Evolutionary conservation across 371 early-diverging fungal species (phyloP).

Genomic region (Mortierella sp.): DNA sequence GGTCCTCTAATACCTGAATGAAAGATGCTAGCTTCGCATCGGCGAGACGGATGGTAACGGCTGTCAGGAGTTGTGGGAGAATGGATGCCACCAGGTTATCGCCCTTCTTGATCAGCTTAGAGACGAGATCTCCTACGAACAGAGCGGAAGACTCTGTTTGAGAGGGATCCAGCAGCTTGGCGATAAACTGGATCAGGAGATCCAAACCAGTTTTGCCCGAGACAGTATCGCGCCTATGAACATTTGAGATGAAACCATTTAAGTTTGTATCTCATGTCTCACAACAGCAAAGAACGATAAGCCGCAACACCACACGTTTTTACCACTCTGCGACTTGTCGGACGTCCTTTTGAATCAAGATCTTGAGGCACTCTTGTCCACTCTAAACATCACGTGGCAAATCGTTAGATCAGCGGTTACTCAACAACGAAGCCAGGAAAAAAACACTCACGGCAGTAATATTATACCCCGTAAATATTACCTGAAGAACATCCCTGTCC

Average conservation of each 20-base stretch:
- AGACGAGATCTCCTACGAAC: slow-evolving; percentile 91
- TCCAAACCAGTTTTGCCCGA: slow-evolving; percentile 83
- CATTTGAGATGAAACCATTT: no score
- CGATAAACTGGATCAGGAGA: slow-evolving; percentile 83
- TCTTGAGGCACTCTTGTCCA: slow-evolving; percentile 65
- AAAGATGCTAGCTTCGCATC: slow-evolving; percentile 82
- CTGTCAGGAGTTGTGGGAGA: slow-evolving; percentile 82
- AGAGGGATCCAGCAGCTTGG: slow-evolving; percentile 78
- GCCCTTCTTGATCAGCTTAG: slow-evolving; percentile 86
- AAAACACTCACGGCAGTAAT: background rate
- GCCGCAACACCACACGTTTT: no score
- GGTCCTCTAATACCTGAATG: slow-evolving; percentile 67
- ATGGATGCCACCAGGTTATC: slow-evolving; percentile 76
- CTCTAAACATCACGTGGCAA: slow-evolving; percentile 54
- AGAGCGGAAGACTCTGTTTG: slow-evolving; percentile 84
- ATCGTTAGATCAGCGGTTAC: background rate
- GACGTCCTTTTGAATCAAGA: slow-evolving; percentile 69
- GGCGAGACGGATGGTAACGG: slow-evolving; percentile 77
- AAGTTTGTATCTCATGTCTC: background rate
- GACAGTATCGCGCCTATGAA: slow-evolving; percentile 65
- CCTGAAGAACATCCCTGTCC: slow-evolving; percentile 73
- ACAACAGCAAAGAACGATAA: background rate
- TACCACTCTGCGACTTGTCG: slow-evolving; percentile 70
- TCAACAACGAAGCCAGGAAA: background rate
- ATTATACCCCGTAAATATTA: background rate